phyloP scores from a whole-genome alignment of 768 basidiomycete species.

The Clavaria fumosa region DNA sequence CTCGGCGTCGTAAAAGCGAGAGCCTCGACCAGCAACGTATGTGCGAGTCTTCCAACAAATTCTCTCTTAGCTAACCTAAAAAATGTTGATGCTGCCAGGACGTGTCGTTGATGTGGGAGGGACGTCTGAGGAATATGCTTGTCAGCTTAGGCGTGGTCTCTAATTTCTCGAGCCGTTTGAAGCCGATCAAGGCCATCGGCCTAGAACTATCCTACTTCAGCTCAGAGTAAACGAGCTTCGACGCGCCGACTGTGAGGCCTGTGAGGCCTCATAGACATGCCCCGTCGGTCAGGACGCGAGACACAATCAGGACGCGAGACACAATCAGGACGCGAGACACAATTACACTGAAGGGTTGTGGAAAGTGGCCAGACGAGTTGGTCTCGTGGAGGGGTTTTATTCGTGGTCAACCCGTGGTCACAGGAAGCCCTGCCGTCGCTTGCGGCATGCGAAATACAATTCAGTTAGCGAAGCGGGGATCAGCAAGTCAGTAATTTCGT shows the following conservation, averaged over 20 bases:
- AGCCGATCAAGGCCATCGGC: constrained; percentile 80
- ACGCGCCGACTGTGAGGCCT: not conserved
- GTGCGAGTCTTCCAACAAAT: constrained; percentile 18
- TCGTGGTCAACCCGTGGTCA: no score
- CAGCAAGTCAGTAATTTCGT: no score
- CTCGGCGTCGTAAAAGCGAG: constrained; percentile 81
- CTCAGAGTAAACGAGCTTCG: constrained; percentile 21
- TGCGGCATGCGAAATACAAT: no score
- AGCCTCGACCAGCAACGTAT: constrained; percentile 77
- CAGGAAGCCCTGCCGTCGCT: no score
- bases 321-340: no score
- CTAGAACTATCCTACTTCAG: constrained; percentile 92
- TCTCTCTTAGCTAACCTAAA: not conserved
- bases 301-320: no score
- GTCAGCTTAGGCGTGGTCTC: constrained; percentile 86
- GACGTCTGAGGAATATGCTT: constrained; percentile 75
- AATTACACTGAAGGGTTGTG: no score
- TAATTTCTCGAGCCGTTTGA: constrained; percentile 69
- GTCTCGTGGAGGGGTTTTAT: no score
- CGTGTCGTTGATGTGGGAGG: constrained; percentile 87
- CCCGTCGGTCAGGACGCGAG: no score
- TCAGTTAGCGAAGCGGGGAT: no score
- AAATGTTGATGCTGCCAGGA: constrained; percentile 32
- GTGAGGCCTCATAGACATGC: no score
- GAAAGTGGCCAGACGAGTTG: no score